Evolutionary conservation across 495 filamentous ascomycete genomes (phyloP).

Genomic region (Tuber borchii): DNA sequence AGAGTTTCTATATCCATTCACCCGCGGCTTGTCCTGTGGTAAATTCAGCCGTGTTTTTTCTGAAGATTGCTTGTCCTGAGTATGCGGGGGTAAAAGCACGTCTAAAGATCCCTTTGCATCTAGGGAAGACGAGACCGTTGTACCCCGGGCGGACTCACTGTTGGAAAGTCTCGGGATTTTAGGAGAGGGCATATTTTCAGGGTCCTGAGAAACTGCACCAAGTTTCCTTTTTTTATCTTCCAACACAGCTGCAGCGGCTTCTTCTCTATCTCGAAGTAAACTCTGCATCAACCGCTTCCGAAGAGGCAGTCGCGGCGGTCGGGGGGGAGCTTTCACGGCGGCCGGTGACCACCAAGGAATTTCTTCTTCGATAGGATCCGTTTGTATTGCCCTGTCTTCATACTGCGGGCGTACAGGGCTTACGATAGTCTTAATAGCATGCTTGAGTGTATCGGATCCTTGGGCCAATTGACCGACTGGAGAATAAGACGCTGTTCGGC

Average conservation of each 20-base stretch:
- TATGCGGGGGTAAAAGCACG: conserved; percentile 8
- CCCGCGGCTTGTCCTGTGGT: conserved; percentile 16
- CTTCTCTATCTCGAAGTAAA: conserved; percentile 34
- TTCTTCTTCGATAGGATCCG: conserved; percentile 45
- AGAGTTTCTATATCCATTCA: conserved; percentile 30
- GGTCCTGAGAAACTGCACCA: conserved; percentile 13
- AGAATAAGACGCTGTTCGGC: conserved; percentile 20
- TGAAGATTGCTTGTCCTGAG: conserved; percentile 13
- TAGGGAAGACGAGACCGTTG: not conserved
- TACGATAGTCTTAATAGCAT: conserved; percentile 21
- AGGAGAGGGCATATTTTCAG: conserved; percentile 14
- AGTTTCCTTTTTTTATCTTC: conserved; percentile 37
- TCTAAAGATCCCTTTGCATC: conserved; percentile 21
- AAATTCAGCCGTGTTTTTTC: conserved; percentile 14
- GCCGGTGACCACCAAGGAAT: conserved; percentile 35
- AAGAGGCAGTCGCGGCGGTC: conserved; percentile 35
- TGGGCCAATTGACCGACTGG: conserved; percentile 14
- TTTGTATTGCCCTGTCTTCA: conserved; percentile 49
- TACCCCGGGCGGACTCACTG: conserved; percentile 4
- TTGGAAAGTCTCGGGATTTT: conserved; percentile 29
- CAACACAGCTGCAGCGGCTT: conserved; percentile 13
- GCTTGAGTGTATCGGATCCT: conserved; percentile 10
- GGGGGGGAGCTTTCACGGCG: conserved; percentile 22
- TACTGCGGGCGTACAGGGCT: conserved; percentile 42
- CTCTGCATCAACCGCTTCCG: conserved; percentile 40